phyloP scores from a whole-genome alignment of 176 grass and related monocot species.

The barley (Hordeum vulgare) region DNA sequence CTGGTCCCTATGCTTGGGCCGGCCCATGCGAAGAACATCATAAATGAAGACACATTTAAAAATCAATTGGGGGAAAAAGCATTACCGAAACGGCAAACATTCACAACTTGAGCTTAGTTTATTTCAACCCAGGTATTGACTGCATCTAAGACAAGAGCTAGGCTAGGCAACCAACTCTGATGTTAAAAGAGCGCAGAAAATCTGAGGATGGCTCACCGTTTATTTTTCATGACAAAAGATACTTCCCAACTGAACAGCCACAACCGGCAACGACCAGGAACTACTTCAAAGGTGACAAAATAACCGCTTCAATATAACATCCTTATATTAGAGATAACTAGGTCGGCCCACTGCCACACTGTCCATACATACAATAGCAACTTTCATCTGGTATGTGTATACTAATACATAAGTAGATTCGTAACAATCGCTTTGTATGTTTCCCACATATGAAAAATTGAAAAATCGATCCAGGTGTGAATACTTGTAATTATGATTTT shows the following conservation, averaged over 20 bases:
- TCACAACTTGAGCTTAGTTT: conserved; percentile 34
- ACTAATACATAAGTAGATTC: too few relatives aligned
- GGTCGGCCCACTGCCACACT: too few relatives aligned
- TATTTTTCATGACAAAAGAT: conserved; percentile 36
- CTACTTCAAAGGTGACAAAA: neutral
- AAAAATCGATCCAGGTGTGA: too few relatives aligned
- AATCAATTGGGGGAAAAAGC: neutral
- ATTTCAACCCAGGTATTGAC: conserved; percentile 23
- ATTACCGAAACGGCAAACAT: conserved; percentile 32
- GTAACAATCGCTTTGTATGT: too few relatives aligned
- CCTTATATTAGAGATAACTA: neutral
- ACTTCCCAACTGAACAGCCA: neutral
- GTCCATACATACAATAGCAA: too few relatives aligned
- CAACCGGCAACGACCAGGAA: neutral
- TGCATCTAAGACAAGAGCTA: conserved; percentile 42
- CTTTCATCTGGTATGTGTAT: too few relatives aligned
- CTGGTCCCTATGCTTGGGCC: too few relatives aligned
- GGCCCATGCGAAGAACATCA: neutral
- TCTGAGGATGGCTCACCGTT: conserved; percentile 16
- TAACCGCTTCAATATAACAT: neutral
- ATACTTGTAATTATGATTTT: too few relatives aligned
- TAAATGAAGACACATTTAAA: neutral
- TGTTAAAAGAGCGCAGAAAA: conserved; percentile 25
- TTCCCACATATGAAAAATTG: too few relatives aligned
- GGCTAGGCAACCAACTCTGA: conserved; percentile 1